Percentiles rank a stretch among this genome's conserved stretches.
phyloP scores from a whole-genome alignment of 1,139 yeast genomes.

The Candida glucosophila region DNA sequence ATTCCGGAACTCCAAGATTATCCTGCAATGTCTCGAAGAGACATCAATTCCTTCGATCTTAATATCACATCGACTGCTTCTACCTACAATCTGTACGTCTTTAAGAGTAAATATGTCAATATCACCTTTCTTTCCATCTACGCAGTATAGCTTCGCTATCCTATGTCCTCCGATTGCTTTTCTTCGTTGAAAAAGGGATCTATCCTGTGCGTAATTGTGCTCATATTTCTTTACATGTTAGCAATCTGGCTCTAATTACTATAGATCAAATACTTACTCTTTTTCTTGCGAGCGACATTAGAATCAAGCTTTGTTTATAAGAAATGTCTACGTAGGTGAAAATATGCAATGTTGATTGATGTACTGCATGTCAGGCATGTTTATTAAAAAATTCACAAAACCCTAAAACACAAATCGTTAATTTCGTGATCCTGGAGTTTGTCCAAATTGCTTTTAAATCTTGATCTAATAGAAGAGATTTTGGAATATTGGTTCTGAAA shows the following conservation, averaged over 20 bases:
- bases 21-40: constrained; percentile 57
- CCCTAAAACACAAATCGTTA: constrained; percentile 21
- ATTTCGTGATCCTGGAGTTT: constrained; percentile 28
- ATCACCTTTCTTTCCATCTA: constrained; percentile 15
- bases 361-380: too few relatives aligned
- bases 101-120: constrained; percentile 30
- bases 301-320: too few relatives aligned
- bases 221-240: too few relatives aligned
- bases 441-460: constrained; percentile 14
- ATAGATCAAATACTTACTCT: constrained; percentile 33
- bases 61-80: constrained; percentile 60
- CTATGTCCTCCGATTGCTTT: constrained; percentile 13
- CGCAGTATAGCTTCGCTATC: constrained; percentile 13
- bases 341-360: too few relatives aligned
- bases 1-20: constrained; percentile 22
- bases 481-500: constrained; percentile 10
- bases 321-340: too few relatives aligned
- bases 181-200: too few relatives aligned
- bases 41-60: constrained; percentile 49
- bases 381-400: constrained; percentile 9
- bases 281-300: constrained; percentile 31
- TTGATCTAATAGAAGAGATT: constrained; percentile 13
- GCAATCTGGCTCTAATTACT: too few relatives aligned
- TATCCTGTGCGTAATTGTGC: too few relatives aligned
- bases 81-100: constrained; percentile 39